Evolutionary conservation across 2,329 filamentous ascomycete genomes (phyloP).

Genomic region (Myriangium duriaei): DNA sequence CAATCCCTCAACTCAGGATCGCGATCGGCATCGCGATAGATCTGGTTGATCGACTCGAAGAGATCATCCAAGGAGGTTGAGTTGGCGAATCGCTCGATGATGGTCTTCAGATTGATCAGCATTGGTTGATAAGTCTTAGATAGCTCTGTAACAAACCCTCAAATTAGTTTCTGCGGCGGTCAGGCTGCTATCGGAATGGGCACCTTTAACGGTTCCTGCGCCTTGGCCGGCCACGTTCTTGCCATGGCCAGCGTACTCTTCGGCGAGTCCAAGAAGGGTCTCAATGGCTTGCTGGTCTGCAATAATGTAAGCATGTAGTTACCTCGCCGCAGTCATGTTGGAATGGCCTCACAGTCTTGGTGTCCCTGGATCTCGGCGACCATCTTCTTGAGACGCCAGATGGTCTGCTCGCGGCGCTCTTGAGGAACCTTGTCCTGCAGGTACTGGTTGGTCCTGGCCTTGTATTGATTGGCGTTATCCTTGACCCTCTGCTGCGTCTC

Average conservation of each 20-base stretch:
- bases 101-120: conserved; percentile 49
- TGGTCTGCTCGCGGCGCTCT: conserved; percentile 82
- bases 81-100: conserved; percentile 88
- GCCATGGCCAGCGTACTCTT: conserved; percentile 70
- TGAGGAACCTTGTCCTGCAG: conserved; percentile 76
- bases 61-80: conserved; percentile 79
- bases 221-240: conserved; percentile 52
- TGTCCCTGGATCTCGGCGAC: conserved; percentile 92
- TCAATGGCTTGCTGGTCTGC: conserved; percentile 78
- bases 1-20: conserved; percentile 79
- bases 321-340: conserved; percentile 21
- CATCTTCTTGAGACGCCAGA: conserved; percentile 96
- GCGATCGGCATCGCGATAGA: conserved; percentile 76
- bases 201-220: conserved; percentile 58
- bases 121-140: conserved; percentile 26
- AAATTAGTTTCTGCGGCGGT: conserved; percentile 65
- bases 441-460: conserved; percentile 54
- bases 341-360: conserved; percentile 59
- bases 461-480: conserved; percentile 31
- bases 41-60: conserved; percentile 68
- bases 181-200: conserved; percentile 52
- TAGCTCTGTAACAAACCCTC: conserved; percentile 45
- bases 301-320: background rate
- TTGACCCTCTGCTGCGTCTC: conserved; percentile 53
- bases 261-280: conserved; percentile 70